phyloP scores from a whole-genome alignment of 371 early-diverging fungal genomes.

The Thermomucor indicae-seudaticae region DNA sequence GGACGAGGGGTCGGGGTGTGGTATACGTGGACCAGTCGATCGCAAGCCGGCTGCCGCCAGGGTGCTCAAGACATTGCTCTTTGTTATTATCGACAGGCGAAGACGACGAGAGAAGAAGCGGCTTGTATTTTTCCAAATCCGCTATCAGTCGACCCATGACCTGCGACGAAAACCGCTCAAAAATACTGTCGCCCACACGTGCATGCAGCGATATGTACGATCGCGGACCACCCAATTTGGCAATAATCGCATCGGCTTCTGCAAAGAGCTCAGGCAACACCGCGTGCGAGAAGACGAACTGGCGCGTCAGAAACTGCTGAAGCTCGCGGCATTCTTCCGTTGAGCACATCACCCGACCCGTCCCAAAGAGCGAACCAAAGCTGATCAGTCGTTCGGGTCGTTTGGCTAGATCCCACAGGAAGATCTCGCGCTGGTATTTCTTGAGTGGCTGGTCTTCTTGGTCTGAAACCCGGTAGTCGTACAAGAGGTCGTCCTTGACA shows the following conservation, averaged over 20 bases:
- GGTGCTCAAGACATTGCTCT: conserved; percentile 6
- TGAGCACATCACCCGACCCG: conserved; percentile 43
- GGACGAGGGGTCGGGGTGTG: conserved; percentile 20
- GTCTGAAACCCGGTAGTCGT: conserved; percentile 50
- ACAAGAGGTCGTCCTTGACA: conserved; percentile 36
- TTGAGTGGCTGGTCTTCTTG: conserved; percentile 16
- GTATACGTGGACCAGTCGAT: conserved; percentile 14
- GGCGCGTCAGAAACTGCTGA: conserved; percentile 15
- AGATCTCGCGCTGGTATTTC: conserved; percentile 37
- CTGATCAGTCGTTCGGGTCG: conserved; percentile 41
- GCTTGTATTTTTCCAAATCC: conserved; percentile 24
- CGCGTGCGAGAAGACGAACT: conserved; percentile 28
- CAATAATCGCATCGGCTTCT: conserved; percentile 43
- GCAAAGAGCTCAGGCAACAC: conserved; percentile 30
- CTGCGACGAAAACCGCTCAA: conserved; percentile 30
- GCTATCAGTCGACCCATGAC: conserved; percentile 26
- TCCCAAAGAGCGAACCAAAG: conserved; percentile 59
- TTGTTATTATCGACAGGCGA: background rate
- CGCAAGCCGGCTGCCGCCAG: conserved; percentile 3
- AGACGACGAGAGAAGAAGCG: too few species aligned
- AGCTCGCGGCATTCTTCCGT: conserved; percentile 30
- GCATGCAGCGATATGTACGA: conserved; percentile 48
- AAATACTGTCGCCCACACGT: conserved; percentile 51
- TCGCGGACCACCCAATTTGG: conserved; percentile 45
- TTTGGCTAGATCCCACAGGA: conserved; percentile 34